Percentiles rank a stretch among this genome's conserved stretches.
Conservation (phyloP, 495 filamentous ascomycete species). For the Penicillium bovifimosum region DNA sequence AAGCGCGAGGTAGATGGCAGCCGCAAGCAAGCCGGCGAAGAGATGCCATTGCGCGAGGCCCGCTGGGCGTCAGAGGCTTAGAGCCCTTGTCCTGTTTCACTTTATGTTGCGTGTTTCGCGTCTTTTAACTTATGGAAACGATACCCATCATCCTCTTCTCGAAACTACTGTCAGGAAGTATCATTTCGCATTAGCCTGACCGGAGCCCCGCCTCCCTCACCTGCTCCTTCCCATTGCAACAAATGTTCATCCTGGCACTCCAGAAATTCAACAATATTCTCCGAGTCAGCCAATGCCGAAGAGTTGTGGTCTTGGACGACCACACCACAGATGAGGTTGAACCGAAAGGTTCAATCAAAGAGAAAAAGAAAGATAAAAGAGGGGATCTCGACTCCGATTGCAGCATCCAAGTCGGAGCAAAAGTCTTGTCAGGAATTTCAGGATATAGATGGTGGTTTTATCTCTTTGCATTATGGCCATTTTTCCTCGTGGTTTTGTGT, state of each 20-base stretch:
- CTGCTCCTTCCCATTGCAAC: not conserved
- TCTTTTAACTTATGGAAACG: not conserved
- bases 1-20: constrained; percentile 62
- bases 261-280: constrained; percentile 7
- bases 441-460: constrained; percentile 1
- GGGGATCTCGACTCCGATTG: not conserved
- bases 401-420: not conserved
- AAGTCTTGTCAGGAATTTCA: not conserved
- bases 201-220: not conserved
- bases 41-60: constrained; percentile 69
- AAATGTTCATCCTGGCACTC: not conserved
- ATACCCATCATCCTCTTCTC: not conserved
- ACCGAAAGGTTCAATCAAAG: not conserved
- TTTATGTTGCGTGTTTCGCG: no score
- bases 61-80: constrained; percentile 66
- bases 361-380: not conserved
- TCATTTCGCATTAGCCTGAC: not conserved
- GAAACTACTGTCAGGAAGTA: not conserved
- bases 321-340: constrained; percentile 3
- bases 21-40: constrained; percentile 48
- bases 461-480: constrained; percentile 8
- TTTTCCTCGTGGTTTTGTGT: not conserved
- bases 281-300: not conserved
- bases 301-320: not conserved
- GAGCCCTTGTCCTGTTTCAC: not conserved